Conservation (phyloP, 176 grass and related monocot genomes). For the Ensete ventricosum region DNA sequence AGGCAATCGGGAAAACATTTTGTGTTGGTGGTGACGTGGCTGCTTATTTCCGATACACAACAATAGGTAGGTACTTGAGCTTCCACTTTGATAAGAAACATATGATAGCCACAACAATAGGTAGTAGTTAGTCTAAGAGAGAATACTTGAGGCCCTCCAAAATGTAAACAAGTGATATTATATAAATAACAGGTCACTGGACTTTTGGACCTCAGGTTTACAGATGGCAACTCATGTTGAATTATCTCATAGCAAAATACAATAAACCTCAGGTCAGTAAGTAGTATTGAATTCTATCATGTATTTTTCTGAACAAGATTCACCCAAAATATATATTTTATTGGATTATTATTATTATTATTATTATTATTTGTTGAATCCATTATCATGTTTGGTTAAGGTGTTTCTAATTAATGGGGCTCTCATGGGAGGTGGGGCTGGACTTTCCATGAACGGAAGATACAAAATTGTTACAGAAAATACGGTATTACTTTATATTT, state of each 20-base stretch:
- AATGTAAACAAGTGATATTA: neutral
- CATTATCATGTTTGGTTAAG: neutral
- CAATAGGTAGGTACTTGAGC: too few species aligned
- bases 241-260: slow-evolving; percentile 1
- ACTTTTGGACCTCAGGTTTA: neutral
- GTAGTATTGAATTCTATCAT: neutral
- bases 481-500: slow-evolving; percentile 8
- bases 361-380: neutral
- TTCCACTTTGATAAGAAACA: too few species aligned
- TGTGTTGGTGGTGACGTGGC: neutral
- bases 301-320: too few species aligned
- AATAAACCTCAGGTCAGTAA: slow-evolving; percentile 9
- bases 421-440: slow-evolving; percentile 20
- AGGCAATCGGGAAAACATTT: slow-evolving; percentile 14
- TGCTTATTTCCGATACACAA: neutral
- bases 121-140: neutral
- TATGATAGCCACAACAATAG: neutral
- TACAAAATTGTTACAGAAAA: slow-evolving; percentile 20
- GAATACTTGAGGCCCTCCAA: neutral
- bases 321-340: neutral
- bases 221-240: neutral
- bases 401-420: slow-evolving; percentile 16
- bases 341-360: neutral
- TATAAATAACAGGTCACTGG: neutral
- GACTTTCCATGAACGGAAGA: slow-evolving; percentile 16